These are phyloP conservation scores for Bruguiera hainesii DNA, from an alignment of 441 rosid species.

Conservation along the genomic window DNA sequence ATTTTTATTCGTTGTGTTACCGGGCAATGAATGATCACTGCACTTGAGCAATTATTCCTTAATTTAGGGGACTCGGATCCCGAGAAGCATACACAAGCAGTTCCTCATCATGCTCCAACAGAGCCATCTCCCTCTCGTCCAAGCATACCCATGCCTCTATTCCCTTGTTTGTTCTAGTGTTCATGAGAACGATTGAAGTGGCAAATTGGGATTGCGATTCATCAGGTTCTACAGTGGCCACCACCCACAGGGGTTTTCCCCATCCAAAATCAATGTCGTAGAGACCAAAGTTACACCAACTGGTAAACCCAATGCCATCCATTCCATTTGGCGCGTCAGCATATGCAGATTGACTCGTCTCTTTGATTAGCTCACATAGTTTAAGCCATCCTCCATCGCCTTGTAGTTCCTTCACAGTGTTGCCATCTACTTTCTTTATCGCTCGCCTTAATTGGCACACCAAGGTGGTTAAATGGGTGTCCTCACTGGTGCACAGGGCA, in stretches of 20 bases:
- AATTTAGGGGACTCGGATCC: background rate
- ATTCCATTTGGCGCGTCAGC: background rate
- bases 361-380: background rate
- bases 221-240: background rate
- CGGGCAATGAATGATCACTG: too few species aligned
- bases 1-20: too few species aligned
- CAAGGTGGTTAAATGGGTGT: slow-evolving; percentile 15
- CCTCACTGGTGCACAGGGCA: slow-evolving; percentile 3
- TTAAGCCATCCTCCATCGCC: slow-evolving; percentile 21
- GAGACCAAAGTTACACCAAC: slow-evolving; percentile 27
- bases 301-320: slow-evolving; percentile 5
- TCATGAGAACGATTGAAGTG: slow-evolving; percentile 11
- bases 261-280: slow-evolving; percentile 31
- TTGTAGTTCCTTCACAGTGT: slow-evolving; percentile 18
- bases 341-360: background rate
- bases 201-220: background rate
- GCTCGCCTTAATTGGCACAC: slow-evolving; percentile 14
- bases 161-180: slow-evolving; percentile 20
- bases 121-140: slow-evolving; percentile 33
- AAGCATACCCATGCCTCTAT: slow-evolving; percentile 42
- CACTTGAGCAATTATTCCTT: too few species aligned
- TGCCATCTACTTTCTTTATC: slow-evolving; percentile 3
- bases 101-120: slow-evolving; percentile 21
- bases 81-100: slow-evolving; percentile 10
- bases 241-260: slow-evolving; percentile 34